Evolutionary conservation across 73 alveolate genomes (phyloP), one percentile per base, ranked within the genome.

Genomic region (Paramecium sonneborni): DNA sequence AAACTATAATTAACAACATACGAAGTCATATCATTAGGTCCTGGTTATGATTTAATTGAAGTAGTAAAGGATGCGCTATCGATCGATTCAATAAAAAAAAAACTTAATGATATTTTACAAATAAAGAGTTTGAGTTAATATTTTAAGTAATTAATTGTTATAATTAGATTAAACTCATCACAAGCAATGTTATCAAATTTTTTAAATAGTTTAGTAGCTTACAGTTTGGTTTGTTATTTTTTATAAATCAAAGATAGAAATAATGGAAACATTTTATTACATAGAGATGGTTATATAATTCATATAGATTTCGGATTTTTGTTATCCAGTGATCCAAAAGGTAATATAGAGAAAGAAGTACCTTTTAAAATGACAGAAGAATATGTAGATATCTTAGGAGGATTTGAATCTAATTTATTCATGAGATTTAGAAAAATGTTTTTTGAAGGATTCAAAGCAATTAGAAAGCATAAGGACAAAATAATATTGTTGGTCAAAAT

Each of bases 301-400:
- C 99, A 98, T 85, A 93, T 97, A 6, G 99, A 98, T 86, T 98
- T 97, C 92, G 99, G 99, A 18, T 98, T 98, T 93, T 74, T 98
- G 20, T 93, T 98, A 67, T 84, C 97, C 0, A 96, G 93, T 88
- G 96, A 98, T 3, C 99, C 99, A 0, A 87, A 85, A 88, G 98
- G 99, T 84, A 96, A 95, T 70, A 93, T 98, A 92, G 99, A 98
- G 86, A 92, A 41, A 92, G 97, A 92, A 43, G 99, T 99, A 0
- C 99, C 99, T 6, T 98, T 98, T 93, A 98, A 98, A 86, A 93
- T 98, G 85, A 96, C 98, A 57, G 88, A 76, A 28, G 99, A 98
- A 85, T 94, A 94, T 85, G 97, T 97, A 10, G 99, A 95, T 20
- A 96, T 97, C 15, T 37, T 98, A 92, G 99, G 99, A 20, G 99